These are phyloP conservation scores for Aspergillus affinis DNA, from an alignment of 495 filamentous ascomycete genomes.

Conservation along the genomic window DNA sequence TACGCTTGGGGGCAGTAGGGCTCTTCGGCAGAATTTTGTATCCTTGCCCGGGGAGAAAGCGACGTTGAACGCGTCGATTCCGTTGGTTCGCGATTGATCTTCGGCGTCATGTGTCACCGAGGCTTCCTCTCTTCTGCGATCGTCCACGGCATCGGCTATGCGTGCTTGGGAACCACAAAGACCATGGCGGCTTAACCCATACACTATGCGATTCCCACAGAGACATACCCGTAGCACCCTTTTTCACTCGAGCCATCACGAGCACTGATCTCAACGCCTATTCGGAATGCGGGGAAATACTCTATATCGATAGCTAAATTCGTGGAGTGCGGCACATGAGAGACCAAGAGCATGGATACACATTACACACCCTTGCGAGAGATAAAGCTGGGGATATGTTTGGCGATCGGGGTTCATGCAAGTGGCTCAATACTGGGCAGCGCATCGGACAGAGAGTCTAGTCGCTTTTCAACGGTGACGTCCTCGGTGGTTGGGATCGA, in stretches of 20 bases:
- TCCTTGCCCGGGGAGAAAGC: conserved; percentile 9
- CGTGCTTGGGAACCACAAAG: conserved; percentile 4
- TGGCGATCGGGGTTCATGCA: neutral
- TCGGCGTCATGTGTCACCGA: conserved; percentile 32
- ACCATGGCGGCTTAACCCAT: neutral
- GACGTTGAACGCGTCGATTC: conserved; percentile 8
- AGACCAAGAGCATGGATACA: neutral
- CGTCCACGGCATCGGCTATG: conserved; percentile 14
- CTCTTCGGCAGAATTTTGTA: conserved; percentile 4
- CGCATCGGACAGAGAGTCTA: neutral
- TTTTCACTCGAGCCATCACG: neutral
- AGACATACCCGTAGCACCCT: neutral
- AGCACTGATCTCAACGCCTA: neutral
- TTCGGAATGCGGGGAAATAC: neutral
- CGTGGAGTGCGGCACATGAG: neutral
- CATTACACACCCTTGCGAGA: neutral
- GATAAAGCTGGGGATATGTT: neutral
- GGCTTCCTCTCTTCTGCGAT: conserved; percentile 18
- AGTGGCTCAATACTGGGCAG: neutral
- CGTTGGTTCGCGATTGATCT: conserved; percentile 10
- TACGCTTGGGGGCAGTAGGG: neutral
- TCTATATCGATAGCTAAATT: neutral
- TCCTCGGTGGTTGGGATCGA: neutral
- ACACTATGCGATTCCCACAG: neutral
- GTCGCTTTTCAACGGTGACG: too few species aligned